phyloP scores from a whole-genome alignment of 352 stramenopile genomes.

The Pseudoperonospora humuli region DNA sequence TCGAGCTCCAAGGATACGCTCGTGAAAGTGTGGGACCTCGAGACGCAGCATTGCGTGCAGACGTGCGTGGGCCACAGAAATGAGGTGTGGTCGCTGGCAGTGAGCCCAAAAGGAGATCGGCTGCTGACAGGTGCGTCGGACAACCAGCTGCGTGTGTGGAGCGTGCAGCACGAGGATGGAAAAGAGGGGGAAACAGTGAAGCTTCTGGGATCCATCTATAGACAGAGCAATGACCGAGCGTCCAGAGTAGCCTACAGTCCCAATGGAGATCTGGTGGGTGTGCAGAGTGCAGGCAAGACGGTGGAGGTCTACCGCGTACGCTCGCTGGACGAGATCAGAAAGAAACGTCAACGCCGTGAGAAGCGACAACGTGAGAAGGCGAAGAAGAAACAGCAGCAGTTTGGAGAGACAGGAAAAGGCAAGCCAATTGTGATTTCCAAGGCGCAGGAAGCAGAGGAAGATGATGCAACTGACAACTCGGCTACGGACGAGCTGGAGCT shows the following conservation, averaged over 20 bases:
- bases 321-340: conserved; percentile 79
- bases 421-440: conserved; percentile 27
- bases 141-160: conserved; percentile 77
- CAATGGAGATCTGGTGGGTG: conserved; percentile 56
- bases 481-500: conserved; percentile 84
- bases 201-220: conserved; percentile 63
- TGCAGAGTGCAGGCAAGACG: conserved; percentile 81
- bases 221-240: conserved; percentile 70
- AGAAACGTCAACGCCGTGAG: conserved; percentile 87
- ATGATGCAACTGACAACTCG: conserved; percentile 52
- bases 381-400: conserved; percentile 60
- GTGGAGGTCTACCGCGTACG: conserved; percentile 89
- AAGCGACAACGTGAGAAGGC: conserved; percentile 86
- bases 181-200: conserved; percentile 38
- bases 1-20: conserved; percentile 91
- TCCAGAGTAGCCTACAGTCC: conserved; percentile 53
- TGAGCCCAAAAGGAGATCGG: conserved; percentile 53
- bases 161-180: conserved; percentile 27
- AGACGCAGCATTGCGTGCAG: conserved; percentile 91
- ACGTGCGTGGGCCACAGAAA: conserved; percentile 90
- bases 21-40: conserved; percentile 92
- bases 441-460: conserved; percentile 26
- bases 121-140: conserved; percentile 76
- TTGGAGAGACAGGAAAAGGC: conserved; percentile 18
- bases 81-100: conserved; percentile 88